Conservation (phyloP, 1,284 basidiomycete species). For the Marasmius tenuissimus region DNA sequence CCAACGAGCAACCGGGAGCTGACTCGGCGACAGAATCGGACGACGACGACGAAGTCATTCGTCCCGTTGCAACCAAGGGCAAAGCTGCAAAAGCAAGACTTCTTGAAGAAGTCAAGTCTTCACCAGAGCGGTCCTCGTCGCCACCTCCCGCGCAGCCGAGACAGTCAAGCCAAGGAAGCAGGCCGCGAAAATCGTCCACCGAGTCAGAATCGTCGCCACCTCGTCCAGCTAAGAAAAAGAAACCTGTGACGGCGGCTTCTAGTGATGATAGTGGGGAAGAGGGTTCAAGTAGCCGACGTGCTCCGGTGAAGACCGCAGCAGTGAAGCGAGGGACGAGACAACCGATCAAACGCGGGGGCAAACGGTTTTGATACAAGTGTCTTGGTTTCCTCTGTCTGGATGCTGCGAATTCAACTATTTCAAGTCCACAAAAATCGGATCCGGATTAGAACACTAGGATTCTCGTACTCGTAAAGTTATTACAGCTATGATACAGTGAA, state of each 20-base stretch:
- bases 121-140: constrained; percentile 15
- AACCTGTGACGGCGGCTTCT: constrained; percentile 25
- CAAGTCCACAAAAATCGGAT: too few species aligned
- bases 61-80: constrained; percentile 15
- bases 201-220: constrained; percentile 49
- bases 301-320: constrained; percentile 36
- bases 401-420: not conserved
- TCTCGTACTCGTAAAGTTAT: too few species aligned
- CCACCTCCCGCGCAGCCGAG: constrained; percentile 18
- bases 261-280: constrained; percentile 59
- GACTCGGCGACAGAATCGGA: constrained; percentile 53
- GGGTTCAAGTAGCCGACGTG: constrained; percentile 35
- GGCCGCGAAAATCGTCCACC: constrained; percentile 28
- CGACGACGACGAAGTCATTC: constrained; percentile 34
- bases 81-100: constrained; percentile 16
- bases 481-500: too few species aligned
- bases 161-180: constrained; percentile 16
- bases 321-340: constrained; percentile 59
- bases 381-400: not conserved
- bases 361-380: constrained; percentile 52
- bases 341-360: constrained; percentile 71
- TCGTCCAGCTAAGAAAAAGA: constrained; percentile 49
- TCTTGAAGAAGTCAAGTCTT: constrained; percentile 5
- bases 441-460: too few species aligned
- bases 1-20: constrained; percentile 16